phyloP scores from a whole-genome alignment of 371 early-diverging fungal genomes.

The Basidiobolus meristosporus region DNA sequence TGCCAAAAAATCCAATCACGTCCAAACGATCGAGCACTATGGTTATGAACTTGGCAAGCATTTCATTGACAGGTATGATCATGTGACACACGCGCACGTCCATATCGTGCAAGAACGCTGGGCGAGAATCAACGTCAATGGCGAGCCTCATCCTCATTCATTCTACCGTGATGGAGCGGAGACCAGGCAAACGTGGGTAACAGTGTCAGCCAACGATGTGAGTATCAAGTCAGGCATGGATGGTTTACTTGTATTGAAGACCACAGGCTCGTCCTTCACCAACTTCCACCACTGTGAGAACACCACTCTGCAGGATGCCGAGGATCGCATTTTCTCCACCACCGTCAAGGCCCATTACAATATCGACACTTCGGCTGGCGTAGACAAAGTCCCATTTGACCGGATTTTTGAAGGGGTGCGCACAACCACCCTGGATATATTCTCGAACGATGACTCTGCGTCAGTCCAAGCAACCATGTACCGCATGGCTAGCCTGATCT shows the following conservation, averaged over 20 bases:
- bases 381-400: conserved; percentile 25
- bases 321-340: too few species aligned
- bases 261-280: conserved; percentile 68
- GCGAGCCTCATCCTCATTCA: too few species aligned
- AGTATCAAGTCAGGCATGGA: conserved; percentile 34
- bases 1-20: conserved; percentile 48
- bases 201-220: conserved; percentile 9
- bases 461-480: too few species aligned
- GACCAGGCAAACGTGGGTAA: conserved; percentile 31
- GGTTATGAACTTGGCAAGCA: conserved; percentile 46
- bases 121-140: too few species aligned
- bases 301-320: conserved; percentile 55
- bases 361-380: conserved; percentile 7
- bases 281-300: conserved; percentile 56
- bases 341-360: conserved; percentile 49
- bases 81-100: conserved; percentile 46
- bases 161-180: conserved; percentile 64
- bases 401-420: conserved; percentile 30
- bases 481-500: too few species aligned
- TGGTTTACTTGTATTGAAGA: conserved; percentile 47
- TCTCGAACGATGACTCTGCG: conserved; percentile 52
- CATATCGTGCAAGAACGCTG: conserved; percentile 55
- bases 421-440: conserved; percentile 38
- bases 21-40: conserved; percentile 55
- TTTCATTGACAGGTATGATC: conserved; percentile 47